phyloP scores from a whole-genome alignment of 495 filamentous ascomycete species.

The Jackrogersella minutella region DNA sequence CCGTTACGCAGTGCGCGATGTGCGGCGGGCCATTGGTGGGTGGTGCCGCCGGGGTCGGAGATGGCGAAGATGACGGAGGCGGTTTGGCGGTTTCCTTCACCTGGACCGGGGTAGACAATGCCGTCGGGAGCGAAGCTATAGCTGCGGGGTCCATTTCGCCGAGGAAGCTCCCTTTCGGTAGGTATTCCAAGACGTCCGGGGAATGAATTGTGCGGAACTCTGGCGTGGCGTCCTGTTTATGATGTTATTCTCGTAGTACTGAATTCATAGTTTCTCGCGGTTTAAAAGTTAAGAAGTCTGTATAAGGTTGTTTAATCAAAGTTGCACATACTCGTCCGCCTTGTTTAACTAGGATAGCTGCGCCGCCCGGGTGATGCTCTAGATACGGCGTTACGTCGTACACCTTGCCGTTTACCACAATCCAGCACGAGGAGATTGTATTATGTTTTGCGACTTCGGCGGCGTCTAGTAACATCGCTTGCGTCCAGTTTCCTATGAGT shows the following conservation, averaged over 20 bases:
- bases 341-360: conserved; percentile 70
- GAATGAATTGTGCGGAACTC: conserved; percentile 77
- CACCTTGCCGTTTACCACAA: conserved; percentile 74
- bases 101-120: too few relatives aligned
- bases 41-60: not conserved
- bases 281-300: not conserved
- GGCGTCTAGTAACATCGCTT: conserved; percentile 27
- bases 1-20: conserved; percentile 40
- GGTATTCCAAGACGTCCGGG: conserved; percentile 63
- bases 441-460: conserved; percentile 68
- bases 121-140: conserved; percentile 41
- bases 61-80: conserved; percentile 41
- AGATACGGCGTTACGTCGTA: conserved; percentile 79
- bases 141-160: conserved; percentile 72
- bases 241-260: conserved; percentile 6
- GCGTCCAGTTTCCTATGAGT: not conserved
- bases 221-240: conserved; percentile 67
- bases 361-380: conserved; percentile 74
- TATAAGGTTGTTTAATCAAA: not conserved
- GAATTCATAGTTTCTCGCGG: not conserved
- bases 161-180: conserved; percentile 69
- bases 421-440: conserved; percentile 70
- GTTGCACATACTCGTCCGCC: conserved; percentile 56
- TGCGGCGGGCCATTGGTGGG: conserved; percentile 47
- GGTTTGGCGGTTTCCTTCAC: conserved; percentile 38